phyloP scores from a whole-genome alignment of 164 flowering plant genomes.

The Stephania japonica region DNA sequence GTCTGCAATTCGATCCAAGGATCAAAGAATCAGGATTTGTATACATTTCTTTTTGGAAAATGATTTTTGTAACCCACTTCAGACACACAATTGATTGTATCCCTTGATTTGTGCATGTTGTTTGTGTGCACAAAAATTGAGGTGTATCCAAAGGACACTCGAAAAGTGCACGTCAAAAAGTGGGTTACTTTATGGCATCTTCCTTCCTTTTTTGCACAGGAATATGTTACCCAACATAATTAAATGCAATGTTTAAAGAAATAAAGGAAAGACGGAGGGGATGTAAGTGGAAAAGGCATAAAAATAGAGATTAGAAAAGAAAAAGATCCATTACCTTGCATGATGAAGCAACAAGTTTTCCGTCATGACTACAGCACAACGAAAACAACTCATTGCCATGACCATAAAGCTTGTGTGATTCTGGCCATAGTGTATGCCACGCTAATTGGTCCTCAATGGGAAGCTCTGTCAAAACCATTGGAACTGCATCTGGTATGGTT shows the following conservation, averaged over 20 bases:
- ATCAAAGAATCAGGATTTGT: too few relatives aligned
- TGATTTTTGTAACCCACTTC: too few relatives aligned
- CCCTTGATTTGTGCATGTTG: too few relatives aligned
- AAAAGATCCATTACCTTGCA: slow-evolving; percentile 57
- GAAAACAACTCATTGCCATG: slow-evolving; percentile 98
- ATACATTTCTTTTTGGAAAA: too few relatives aligned
- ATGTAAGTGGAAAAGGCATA: not conserved
- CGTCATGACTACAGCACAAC: slow-evolving; percentile 71
- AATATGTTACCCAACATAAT: not conserved
- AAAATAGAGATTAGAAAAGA: not conserved
- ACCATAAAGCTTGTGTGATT: slow-evolving; percentile 95
- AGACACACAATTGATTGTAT: too few relatives aligned
- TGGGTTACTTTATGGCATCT: too few relatives aligned
- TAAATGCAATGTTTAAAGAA: not conserved
- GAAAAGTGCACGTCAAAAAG: too few relatives aligned
- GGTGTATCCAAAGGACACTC: too few relatives aligned
- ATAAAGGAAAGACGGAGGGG: not conserved
- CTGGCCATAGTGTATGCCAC: slow-evolving; percentile 98
- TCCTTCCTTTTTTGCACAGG: not conserved
- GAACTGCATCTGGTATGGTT: slow-evolving; percentile 89
- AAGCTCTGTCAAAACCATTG: slow-evolving; percentile 67
- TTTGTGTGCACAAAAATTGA: too few relatives aligned
- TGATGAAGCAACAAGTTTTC: slow-evolving; percentile 86
- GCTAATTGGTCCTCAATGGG: slow-evolving; percentile 94
- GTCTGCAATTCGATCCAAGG: too few relatives aligned